These are phyloP conservation scores for Macrotyloma uniflorum DNA, from an alignment of 306 rosid genomes.

Conservation along the genomic window DNA sequence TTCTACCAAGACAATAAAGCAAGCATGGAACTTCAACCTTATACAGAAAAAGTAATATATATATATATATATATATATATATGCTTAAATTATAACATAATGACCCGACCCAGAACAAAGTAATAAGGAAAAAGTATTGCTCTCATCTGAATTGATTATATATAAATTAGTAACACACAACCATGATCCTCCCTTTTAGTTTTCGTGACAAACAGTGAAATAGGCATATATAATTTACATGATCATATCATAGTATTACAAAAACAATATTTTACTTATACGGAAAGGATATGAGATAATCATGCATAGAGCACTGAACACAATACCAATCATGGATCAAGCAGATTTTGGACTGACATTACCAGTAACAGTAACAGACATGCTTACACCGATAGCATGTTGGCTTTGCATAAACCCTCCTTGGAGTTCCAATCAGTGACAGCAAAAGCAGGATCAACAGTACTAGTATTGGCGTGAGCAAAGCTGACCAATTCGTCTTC, in stretches of 20 bases:
- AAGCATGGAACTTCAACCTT: background rate
- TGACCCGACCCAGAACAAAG: background rate
- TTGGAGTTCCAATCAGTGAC: slow-evolving; percentile 33
- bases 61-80: too few relatives aligned
- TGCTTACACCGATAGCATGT: slow-evolving; percentile 35
- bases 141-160: background rate
- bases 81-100: background rate
- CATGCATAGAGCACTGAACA: background rate
- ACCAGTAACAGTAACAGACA: slow-evolving; percentile 48
- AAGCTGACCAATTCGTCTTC: slow-evolving; percentile 49
- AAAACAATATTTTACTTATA: background rate
- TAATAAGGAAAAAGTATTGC: background rate
- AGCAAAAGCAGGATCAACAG: slow-evolving; percentile 51
- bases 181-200: background rate
- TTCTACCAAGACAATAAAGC: background rate
- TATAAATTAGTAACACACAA: background rate
- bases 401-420: slow-evolving; percentile 10
- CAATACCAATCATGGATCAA: background rate
- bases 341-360: slow-evolving; percentile 30
- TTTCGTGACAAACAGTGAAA: background rate
- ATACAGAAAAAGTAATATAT: background rate
- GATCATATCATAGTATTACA: background rate
- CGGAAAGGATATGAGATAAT: background rate
- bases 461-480: slow-evolving; percentile 40
- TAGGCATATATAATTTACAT: background rate